These are phyloP conservation scores for Coniochaeta sp. DNA, from an alignment of 2,329 filamentous ascomycete species.

Conservation along the genomic window DNA sequence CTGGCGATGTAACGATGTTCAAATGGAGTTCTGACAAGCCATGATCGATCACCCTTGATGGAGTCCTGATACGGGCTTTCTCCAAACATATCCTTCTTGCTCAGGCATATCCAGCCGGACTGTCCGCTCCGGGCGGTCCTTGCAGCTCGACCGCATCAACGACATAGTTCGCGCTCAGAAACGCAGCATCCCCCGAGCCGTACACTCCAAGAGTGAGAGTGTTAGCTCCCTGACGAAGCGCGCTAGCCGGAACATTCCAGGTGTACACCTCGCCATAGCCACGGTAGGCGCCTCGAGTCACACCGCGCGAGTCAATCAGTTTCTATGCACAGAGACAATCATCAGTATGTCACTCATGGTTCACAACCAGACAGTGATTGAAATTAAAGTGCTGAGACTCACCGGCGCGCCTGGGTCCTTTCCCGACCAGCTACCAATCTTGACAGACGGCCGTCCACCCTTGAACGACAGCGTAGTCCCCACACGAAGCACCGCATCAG, in stretches of 20 bases:
- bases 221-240: constrained; percentile 41
- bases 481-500: constrained; percentile 42
- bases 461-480: constrained; percentile 51
- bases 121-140: constrained; percentile 7
- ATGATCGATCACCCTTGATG: too few species aligned
- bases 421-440: constrained; percentile 23
- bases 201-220: constrained; percentile 46
- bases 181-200: constrained; percentile 39
- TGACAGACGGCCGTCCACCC: constrained; percentile 42
- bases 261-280: constrained; percentile 50
- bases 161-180: constrained; percentile 28
- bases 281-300: constrained; percentile 51
- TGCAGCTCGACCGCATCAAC: constrained; percentile 22
- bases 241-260: constrained; percentile 40
- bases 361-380: neutral
- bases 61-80: too few species aligned
- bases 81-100: too few species aligned
- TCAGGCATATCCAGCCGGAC: constrained; percentile 1
- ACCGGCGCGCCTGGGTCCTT: constrained; percentile 21
- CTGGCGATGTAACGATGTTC: too few species aligned
- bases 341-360: neutral
- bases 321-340: constrained; percentile 22
- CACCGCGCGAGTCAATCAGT: constrained; percentile 47
- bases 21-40: too few species aligned
- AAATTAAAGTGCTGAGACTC: constrained; percentile 13